Evolutionary conservation across 2,329 filamentous ascomycete species (phyloP).

Genomic region (Trichoderma sp.): DNA sequence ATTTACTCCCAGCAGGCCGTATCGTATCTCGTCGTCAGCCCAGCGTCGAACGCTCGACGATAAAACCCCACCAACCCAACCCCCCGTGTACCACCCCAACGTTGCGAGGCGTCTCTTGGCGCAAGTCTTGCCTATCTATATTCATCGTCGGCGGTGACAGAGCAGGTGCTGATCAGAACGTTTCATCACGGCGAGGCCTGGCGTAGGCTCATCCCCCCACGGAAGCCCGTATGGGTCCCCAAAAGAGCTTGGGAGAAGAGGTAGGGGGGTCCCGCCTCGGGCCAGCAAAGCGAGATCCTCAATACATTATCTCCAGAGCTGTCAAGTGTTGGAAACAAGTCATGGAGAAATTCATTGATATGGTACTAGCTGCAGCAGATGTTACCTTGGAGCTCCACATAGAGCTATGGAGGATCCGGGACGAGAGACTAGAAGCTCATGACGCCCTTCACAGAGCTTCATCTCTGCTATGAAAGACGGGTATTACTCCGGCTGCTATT

Average conservation of each 20-base stretch:
- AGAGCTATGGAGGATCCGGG: background rate
- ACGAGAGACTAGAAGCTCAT: background rate
- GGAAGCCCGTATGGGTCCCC: background rate
- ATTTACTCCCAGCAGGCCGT: background rate
- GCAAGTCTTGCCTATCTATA: background rate
- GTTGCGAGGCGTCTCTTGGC: slow-evolving; percentile 11
- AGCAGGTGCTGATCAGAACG: slow-evolving; percentile 4
- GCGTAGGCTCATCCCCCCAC: background rate
- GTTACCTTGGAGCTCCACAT: background rate
- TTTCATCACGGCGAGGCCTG: slow-evolving; percentile 11
- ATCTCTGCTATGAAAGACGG: background rate
- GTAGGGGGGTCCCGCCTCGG: background rate
- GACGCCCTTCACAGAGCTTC: background rate
- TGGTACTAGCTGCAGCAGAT: background rate
- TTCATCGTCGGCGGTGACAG: background rate
- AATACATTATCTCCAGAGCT: background rate
- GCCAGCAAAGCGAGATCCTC: background rate
- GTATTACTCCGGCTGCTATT: background rate
- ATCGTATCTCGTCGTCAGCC: background rate
- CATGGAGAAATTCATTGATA: background rate
- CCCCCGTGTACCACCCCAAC: slow-evolving; percentile 20
- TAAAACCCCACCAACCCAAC: slow-evolving; percentile 9
- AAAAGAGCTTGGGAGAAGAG: background rate
- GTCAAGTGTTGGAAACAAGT: background rate
- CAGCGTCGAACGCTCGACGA: background rate